Conservation (phyloP, 345 rosid species). For the Corymbia maculata region DNA sequence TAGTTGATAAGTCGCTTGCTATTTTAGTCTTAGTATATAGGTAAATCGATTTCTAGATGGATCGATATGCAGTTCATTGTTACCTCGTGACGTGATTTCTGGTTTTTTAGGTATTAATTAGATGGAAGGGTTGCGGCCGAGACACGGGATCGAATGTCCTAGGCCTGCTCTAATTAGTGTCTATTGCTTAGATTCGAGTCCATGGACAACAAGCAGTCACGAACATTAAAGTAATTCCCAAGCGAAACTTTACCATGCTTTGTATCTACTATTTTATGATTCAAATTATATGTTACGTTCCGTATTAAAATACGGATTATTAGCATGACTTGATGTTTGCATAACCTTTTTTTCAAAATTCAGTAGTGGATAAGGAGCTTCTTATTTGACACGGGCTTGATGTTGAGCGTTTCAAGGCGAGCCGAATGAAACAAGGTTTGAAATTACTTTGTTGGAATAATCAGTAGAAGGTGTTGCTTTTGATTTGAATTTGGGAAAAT, state of each 20-base stretch:
- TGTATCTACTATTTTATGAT: background rate
- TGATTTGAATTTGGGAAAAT: background rate
- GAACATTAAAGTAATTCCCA: too few species aligned
- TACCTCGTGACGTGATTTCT: background rate
- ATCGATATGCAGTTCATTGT: background rate
- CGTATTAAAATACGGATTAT: background rate
- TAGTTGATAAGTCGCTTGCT: background rate
- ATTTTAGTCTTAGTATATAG: background rate
- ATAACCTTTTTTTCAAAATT: background rate
- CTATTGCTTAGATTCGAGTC: background rate
- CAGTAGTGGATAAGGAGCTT: background rate
- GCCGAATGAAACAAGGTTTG: background rate
- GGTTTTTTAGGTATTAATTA: background rate
- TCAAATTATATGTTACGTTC: background rate
- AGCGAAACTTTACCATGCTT: background rate
- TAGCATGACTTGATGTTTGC: background rate
- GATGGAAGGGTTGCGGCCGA: background rate
- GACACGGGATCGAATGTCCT: background rate
- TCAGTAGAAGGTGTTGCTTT: background rate
- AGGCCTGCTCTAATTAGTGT: background rate
- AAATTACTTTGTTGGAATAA: background rate
- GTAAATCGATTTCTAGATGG: background rate
- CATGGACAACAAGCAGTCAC: background rate
- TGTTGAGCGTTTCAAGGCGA: background rate
- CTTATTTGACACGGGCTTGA: background rate